Percentiles rank a stretch among this genome's conserved stretches.
Evolutionary conservation across 345 rosid genomes (phyloP).

Genomic region (Leavenworthia alabamica): DNA sequence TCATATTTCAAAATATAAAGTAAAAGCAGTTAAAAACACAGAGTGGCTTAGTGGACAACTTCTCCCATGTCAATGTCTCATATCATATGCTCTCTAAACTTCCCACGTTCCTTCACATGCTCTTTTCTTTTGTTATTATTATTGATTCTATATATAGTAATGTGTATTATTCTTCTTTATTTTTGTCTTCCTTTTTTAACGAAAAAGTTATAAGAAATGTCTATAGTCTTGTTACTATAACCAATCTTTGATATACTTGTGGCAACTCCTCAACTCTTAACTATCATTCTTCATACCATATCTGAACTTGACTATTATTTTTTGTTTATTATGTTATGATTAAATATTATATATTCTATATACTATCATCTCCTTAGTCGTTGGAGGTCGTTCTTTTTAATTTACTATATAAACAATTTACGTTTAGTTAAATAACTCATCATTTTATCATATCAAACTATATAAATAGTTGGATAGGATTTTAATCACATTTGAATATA

Average conservation of each 20-base stretch:
- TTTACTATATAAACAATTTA: too few relatives aligned
- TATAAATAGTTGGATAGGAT: too few relatives aligned
- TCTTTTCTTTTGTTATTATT: neutral
- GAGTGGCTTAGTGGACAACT: constrained; percentile 22
- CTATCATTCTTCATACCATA: neutral
- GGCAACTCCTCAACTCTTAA: neutral
- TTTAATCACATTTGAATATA: neutral
- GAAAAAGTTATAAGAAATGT: neutral
- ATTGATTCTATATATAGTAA: neutral
- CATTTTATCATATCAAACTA: too few relatives aligned
- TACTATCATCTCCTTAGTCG: neutral
- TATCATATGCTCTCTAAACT: constrained; percentile 20
- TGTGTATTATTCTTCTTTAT: neutral
- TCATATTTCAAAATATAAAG: too few relatives aligned
- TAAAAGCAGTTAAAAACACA: constrained; percentile 27
- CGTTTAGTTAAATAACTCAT: too few relatives aligned
- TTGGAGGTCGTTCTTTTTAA: constrained; percentile 9
- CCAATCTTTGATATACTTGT: neutral
- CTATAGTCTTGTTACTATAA: neutral
- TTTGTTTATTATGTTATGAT: neutral
- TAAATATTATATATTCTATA: neutral
- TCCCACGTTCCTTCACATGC: constrained; percentile 34
- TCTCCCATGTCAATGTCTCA: constrained; percentile 23
- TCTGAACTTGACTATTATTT: neutral
- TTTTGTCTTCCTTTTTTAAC: neutral